Conservation (phyloP, 352 stramenopile genomes). For the Peronosclerospora sorghi region DNA sequence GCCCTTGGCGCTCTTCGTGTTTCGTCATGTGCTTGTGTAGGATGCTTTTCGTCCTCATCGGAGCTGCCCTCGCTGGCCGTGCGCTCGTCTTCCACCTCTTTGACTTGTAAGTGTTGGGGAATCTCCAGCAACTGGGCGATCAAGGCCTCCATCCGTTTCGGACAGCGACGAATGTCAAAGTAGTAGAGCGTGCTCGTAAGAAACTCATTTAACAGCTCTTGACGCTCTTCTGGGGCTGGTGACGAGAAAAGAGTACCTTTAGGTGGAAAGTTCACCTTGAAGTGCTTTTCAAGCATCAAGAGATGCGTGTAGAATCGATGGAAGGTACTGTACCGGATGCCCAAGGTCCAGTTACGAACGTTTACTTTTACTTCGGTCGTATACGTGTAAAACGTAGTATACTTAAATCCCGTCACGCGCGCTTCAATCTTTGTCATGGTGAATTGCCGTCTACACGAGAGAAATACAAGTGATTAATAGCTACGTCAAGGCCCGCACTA, state of each 20-base stretch:
- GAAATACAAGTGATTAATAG: too few relatives aligned
- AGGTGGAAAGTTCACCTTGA: conserved; percentile 48
- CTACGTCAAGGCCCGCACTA: too few relatives aligned
- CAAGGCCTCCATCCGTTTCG: conserved; percentile 29
- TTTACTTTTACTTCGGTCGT: conserved; percentile 37
- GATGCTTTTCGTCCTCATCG: conserved; percentile 12
- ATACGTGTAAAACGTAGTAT: conserved; percentile 32
- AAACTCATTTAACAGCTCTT: conserved; percentile 57
- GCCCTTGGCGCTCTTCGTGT: background rate
- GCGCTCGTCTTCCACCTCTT: conserved; percentile 19
- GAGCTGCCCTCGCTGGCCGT: conserved; percentile 28
- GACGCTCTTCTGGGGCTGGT: conserved; percentile 37
- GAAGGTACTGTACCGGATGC: conserved; percentile 58
- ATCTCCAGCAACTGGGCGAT: conserved; percentile 51
- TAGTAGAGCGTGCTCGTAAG: conserved; percentile 40
- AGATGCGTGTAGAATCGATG: conserved; percentile 45
- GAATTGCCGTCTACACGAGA: too few relatives aligned
- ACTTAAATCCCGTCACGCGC: conserved; percentile 33
- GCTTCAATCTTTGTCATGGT: conserved; percentile 25
- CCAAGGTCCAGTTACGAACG: conserved; percentile 30
- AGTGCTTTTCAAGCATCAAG: conserved; percentile 31
- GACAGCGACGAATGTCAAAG: conserved; percentile 31
- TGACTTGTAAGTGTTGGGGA: conserved; percentile 19
- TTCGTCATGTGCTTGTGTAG: background rate
- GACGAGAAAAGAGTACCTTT: conserved; percentile 57